A percentile compares a stretch with the other conserved stretches of the same genome.
phyloP scores from a whole-genome alignment of 441 rosid species.

The Arabidopsis hybrid region DNA sequence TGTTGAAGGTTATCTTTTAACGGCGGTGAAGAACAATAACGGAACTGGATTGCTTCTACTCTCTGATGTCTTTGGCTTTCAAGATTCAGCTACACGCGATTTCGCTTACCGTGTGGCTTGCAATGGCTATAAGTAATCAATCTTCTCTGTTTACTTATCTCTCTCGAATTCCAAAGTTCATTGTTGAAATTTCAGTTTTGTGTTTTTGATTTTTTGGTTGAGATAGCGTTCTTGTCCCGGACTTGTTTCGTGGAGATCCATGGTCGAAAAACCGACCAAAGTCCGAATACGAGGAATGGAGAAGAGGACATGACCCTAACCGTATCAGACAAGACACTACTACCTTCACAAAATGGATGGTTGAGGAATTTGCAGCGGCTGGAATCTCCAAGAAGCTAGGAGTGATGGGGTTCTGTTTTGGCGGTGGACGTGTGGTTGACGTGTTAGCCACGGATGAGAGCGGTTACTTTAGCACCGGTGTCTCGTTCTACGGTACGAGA shows the following conservation, averaged over 20 bases:
- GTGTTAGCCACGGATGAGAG: constrained; percentile 62
- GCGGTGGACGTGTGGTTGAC: constrained; percentile 76
- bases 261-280: constrained; percentile 62
- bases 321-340: constrained; percentile 62
- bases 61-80: constrained; percentile 80
- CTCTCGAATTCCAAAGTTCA: background rate
- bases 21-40: constrained; percentile 82
- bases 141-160: constrained; percentile 17
- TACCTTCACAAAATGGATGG: constrained; percentile 71
- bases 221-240: constrained; percentile 87
- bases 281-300: constrained; percentile 61
- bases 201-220: background rate
- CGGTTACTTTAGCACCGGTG: constrained; percentile 61
- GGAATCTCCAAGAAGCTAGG: constrained; percentile 86
- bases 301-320: constrained; percentile 53
- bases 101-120: constrained; percentile 91
- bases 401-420: constrained; percentile 80
- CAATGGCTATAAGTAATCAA: constrained; percentile 78
- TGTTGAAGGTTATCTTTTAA: constrained; percentile 66
- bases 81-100: constrained; percentile 78
- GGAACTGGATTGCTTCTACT: constrained; percentile 71
- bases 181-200: background rate
- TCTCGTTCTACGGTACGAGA: constrained; percentile 88
- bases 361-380: constrained; percentile 70
- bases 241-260: constrained; percentile 83